These are phyloP conservation scores for Leptoxyphium fumago DNA, from an alignment of 2,329 filamentous ascomycete species.

Conservation along the genomic window DNA sequence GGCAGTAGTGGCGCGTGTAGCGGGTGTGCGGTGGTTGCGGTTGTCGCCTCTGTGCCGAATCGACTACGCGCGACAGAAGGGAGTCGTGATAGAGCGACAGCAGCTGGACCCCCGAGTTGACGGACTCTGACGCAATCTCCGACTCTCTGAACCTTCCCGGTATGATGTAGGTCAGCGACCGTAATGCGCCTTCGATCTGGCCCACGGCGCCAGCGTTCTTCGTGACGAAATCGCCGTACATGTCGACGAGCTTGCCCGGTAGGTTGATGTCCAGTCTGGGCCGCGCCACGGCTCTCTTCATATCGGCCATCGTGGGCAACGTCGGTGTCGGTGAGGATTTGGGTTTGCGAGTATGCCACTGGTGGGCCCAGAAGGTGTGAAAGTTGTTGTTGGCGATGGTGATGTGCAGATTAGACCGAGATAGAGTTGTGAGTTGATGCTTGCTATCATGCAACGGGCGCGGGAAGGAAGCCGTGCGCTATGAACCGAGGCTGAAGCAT, in stretches of 20 bases:
- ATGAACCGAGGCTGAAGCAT: no score
- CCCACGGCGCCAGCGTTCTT: slow-evolving; percentile 89
- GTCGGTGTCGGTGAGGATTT: no score
- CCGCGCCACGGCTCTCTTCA: no score
- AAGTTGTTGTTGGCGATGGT: no score
- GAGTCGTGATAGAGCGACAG: slow-evolving; percentile 87
- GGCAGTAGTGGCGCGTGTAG: slow-evolving; percentile 50
- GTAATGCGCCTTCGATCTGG: slow-evolving; percentile 84
- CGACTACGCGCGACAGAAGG: slow-evolving; percentile 55
- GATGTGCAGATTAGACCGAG: no score
- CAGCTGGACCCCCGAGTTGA: slow-evolving; percentile 67
- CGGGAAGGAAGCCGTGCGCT: no score
- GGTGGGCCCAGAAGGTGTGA: no score
- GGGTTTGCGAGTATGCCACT: no score
- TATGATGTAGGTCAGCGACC: slow-evolving; percentile 90
- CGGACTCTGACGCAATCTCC: slow-evolving; percentile 84
- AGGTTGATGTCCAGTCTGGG: slow-evolving; percentile 2
- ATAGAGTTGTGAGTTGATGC: no score
- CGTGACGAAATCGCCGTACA: slow-evolving; percentile 82
- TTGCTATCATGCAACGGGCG: no score
- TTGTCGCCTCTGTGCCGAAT: slow-evolving; percentile 33
- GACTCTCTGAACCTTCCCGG: slow-evolving; percentile 81
- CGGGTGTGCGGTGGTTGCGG: slow-evolving; percentile 41
- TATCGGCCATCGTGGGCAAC: no score
- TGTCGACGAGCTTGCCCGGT: slow-evolving; percentile 24